Evolutionary conservation across 306 rosid genomes (phyloP), one percentile per base, ranked within the genome.

Genomic region (Bauhinia variegata): DNA sequence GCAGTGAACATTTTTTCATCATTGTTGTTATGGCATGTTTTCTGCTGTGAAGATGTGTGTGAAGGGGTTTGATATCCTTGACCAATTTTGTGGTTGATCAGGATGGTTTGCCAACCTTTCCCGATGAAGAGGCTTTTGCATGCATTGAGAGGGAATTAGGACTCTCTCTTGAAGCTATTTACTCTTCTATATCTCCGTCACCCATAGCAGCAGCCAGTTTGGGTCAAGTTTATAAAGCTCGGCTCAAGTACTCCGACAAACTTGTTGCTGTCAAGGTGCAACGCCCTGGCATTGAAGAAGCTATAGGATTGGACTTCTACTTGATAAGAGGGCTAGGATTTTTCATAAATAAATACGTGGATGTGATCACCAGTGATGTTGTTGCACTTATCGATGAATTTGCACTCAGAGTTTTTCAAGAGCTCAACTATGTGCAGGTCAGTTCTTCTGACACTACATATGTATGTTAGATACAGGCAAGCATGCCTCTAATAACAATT

Each of bases 371-470:
- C 61, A 89, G 84, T 41, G 96, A 92, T 76, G 96, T 87, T 64
- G 87, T 92, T 73, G 93, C 91, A 41, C 89, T 89, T 64, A 72
- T 89, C 48, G 98, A 92, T 39, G 98, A 92, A 83, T 92, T 92
- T 72, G 98, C 96, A 3, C 64, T 80, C 59, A 84, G 96, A 83
- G 98, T 92, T 55, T 92, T 86, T 78, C 96, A 92, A 74, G 98
- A 92, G 81, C 98, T 92, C 64, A 92, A 92, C 83, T 92, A 89
- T 78, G 98, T 92, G 63, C 98, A 92, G 96, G 98, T 89, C 68
- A 69, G 77, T 80, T 65, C 66, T 83, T 54, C 57, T 68, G 63
- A 39, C 44, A 6, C 19, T 47, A 36, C 23, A 18, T 42, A n/a
- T 53, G 28, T 74, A 43, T 38, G n/a, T 28, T 54, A 36, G 17